These are phyloP conservation scores for Blastomyces silverae DNA, from an alignment of 2,329 filamentous ascomycete species.

Conservation along the genomic window DNA sequence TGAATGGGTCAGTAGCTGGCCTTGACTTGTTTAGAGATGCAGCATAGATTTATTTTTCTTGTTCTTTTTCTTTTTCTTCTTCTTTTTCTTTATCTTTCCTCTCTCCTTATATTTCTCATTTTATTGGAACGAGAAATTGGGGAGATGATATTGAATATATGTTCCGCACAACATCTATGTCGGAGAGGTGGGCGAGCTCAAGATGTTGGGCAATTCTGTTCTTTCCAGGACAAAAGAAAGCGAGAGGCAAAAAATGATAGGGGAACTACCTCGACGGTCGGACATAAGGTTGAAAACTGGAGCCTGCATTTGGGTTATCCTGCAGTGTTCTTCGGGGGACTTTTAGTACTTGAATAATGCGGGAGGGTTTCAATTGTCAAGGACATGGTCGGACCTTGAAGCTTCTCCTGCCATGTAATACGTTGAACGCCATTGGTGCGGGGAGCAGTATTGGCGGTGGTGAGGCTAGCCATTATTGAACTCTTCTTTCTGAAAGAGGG, in stretches of 20 bases:
- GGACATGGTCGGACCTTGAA: conserved; percentile 45
- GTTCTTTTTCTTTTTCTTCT: too few species aligned
- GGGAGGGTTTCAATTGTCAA: conserved; percentile 2
- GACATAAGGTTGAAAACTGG: conserved; percentile 66
- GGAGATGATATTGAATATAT: background rate
- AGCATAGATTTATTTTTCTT: conserved; percentile 13
- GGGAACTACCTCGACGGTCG: conserved; percentile 59
- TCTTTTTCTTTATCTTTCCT: background rate
- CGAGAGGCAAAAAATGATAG: conserved; percentile 11
- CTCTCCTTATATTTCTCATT: background rate
- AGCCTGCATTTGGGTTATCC: conserved; percentile 45
- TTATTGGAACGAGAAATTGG: background rate
- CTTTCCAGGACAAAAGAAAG: background rate
- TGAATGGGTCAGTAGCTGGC: conserved; percentile 10
- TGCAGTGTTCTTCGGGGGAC: conserved; percentile 51
- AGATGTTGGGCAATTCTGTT: background rate
- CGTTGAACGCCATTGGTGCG: conserved; percentile 24
- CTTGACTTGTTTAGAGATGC: conserved; percentile 17
- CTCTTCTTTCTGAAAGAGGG: conserved; percentile 10
- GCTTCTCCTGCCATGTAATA: conserved; percentile 51
- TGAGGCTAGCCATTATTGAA: conserved; percentile 23
- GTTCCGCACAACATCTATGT: background rate
- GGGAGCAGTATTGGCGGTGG: conserved; percentile 20
- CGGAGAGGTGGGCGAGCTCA: background rate
- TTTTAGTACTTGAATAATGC: conserved; percentile 18